phyloP scores from a whole-genome alignment of 768 basidiomycete species.

The Dentipellis sp. region DNA sequence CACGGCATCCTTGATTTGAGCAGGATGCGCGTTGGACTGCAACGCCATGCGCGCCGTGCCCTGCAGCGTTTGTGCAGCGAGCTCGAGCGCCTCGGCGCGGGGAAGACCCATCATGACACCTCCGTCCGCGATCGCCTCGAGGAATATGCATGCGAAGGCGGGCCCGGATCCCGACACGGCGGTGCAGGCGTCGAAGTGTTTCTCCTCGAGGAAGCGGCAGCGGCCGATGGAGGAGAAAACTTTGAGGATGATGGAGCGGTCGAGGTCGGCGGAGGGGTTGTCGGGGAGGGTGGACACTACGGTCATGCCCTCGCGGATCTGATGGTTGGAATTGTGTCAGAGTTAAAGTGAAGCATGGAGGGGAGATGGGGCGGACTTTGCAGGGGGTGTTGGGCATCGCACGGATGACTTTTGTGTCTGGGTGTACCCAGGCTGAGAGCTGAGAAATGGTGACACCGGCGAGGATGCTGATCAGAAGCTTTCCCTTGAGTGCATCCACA shows the following conservation, averaged over 20 bases:
- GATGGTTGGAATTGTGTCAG: neutral
- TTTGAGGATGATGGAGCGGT: constrained; percentile 70
- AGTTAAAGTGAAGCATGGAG: neutral
- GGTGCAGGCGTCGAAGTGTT: constrained; percentile 97
- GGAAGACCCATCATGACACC: constrained; percentile 99
- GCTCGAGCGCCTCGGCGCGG: constrained; percentile 83
- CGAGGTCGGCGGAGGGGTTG: constrained; percentile 41
- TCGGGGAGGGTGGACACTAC: constrained; percentile 70
- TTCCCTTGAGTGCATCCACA: constrained; percentile 74
- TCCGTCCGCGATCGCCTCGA: constrained; percentile 98
- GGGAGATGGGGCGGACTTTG: constrained; percentile 47
- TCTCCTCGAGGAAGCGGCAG: constrained; percentile 94
- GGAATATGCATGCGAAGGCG: constrained; percentile 91
- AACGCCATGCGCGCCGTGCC: constrained; percentile 95
- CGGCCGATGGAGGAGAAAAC: constrained; percentile 97
- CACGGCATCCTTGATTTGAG: constrained; percentile 94
- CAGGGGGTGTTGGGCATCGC: constrained; percentile 99
- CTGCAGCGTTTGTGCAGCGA: constrained; percentile 93
- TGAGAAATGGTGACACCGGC: constrained; percentile 93
- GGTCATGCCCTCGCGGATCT: constrained; percentile 99
- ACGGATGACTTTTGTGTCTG: constrained; percentile 79
- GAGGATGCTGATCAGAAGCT: constrained; percentile 92
- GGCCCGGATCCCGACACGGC: constrained; percentile 95
- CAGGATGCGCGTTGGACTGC: constrained; percentile 83
- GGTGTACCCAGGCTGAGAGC: constrained; percentile 61